These are phyloP conservation scores for Zygosaccharomyces pseudobailii DNA, from an alignment of 1,139 yeast genomes.

Conservation along the genomic window DNA sequence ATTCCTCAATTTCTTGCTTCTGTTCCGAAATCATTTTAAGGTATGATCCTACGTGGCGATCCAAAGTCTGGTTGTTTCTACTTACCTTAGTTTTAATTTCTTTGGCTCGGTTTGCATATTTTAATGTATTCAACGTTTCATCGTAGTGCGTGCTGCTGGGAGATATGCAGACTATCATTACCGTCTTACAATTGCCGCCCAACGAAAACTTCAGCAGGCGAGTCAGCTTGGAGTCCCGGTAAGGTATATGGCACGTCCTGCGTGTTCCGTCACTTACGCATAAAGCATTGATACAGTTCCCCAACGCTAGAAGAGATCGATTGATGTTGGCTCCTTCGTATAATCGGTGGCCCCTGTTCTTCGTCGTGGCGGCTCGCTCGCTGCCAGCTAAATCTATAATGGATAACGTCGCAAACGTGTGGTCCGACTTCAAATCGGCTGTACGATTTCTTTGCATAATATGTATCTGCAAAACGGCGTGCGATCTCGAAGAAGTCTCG, in stretches of 20 bases:
- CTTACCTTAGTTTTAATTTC: conserved; percentile 79
- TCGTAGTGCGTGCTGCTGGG: conserved; percentile 85
- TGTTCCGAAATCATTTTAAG: conserved; percentile 82
- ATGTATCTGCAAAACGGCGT: conserved; percentile 83
- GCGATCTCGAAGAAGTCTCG: conserved; percentile 84
- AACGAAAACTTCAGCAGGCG: conserved; percentile 78
- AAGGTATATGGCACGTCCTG: conserved; percentile 66
- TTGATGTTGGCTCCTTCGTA: conserved; percentile 93
- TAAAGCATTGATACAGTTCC: conserved; percentile 89
- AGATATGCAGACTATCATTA: conserved; percentile 90
- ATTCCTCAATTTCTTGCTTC: conserved; percentile 67
- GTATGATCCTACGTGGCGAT: conserved; percentile 84
- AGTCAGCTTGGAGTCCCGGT: conserved; percentile 84
- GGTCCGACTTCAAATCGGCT: conserved; percentile 61
- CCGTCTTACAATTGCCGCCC: conserved; percentile 94
- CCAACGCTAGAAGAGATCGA: conserved; percentile 79
- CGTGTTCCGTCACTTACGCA: conserved; percentile 39
- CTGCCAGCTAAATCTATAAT: conserved; percentile 93
- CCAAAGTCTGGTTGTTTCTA: conserved; percentile 71
- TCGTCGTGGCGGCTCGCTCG: conserved; percentile 88
- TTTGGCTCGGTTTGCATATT: conserved; percentile 87
- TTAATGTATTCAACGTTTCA: conserved; percentile 83
- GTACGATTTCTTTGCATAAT: conserved; percentile 57
- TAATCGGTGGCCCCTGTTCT: conserved; percentile 71
- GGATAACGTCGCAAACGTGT: conserved; percentile 72